Evolutionary conservation across 768 basidiomycete genomes (phyloP).

Genomic region (Pleurotus citrinopileatus): DNA sequence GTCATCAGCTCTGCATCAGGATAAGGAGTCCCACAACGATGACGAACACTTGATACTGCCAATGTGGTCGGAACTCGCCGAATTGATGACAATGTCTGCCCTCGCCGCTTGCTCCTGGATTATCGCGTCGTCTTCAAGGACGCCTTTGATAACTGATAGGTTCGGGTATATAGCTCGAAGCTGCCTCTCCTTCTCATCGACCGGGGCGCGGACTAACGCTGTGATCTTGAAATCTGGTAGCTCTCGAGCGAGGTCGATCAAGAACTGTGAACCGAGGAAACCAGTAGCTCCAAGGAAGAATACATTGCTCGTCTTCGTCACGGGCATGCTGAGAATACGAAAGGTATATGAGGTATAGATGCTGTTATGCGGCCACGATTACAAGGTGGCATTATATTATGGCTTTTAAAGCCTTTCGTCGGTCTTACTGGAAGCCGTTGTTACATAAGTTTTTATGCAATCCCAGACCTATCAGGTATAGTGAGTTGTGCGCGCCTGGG

Average conservation of each 20-base stretch:
- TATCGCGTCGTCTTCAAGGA: conserved; percentile 30
- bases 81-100: conserved; percentile 37
- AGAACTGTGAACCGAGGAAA: conserved; percentile 39
- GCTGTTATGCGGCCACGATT: background rate
- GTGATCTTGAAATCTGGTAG: conserved; percentile 29
- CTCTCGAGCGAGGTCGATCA: conserved; percentile 28
- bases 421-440: background rate
- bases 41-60: conserved; percentile 28
- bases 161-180: conserved; percentile 30
- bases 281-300: conserved; percentile 45
- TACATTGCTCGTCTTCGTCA: conserved; percentile 17
- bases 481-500: background rate
- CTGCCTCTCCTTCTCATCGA: conserved; percentile 24
- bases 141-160: conserved; percentile 33
- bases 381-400: background rate
- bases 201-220: conserved; percentile 33
- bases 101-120: conserved; percentile 32
- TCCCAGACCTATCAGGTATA: background rate
- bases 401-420: background rate
- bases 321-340: background rate
- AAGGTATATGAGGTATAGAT: background rate
- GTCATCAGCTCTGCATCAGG: background rate
- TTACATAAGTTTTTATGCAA: background rate
- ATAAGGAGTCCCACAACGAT: background rate
- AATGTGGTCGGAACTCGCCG: conserved; percentile 37